These are phyloP conservation scores for Chenopodium formosanum DNA, from an alignment of 148 eudicot species.

Conservation along the genomic window DNA sequence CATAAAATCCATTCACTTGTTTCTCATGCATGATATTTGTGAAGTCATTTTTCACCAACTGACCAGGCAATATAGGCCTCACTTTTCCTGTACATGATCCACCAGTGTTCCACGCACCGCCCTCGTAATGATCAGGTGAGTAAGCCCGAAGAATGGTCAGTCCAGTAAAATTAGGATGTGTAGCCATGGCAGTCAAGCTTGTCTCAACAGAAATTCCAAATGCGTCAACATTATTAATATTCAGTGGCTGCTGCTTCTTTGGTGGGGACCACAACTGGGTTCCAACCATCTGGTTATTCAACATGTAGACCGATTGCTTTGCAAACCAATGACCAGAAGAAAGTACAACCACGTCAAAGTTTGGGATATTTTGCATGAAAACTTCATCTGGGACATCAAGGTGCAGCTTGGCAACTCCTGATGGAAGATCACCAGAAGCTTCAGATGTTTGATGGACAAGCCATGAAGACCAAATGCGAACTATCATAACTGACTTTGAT, in stretches of 20 bases:
- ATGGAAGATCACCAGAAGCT: constrained; percentile 49
- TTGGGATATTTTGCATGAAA: constrained; percentile 56
- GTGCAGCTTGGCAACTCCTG: constrained; percentile 68
- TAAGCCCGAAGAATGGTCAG: constrained; percentile 70
- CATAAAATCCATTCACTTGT: constrained; percentile 62
- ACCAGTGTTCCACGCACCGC: constrained; percentile 95
- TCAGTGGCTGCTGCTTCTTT: constrained; percentile 31
- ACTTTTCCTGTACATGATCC: constrained; percentile 93
- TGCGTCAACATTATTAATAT: constrained; percentile 69
- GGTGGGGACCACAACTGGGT: constrained; percentile 87
- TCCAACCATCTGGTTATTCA: constrained; percentile 83
- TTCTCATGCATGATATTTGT: constrained; percentile 80
- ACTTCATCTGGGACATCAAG: constrained; percentile 77
- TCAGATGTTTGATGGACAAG: constrained; percentile 75
- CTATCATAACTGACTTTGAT: constrained; percentile 75
- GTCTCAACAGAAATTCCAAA: constrained; percentile 85
- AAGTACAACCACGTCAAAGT: constrained; percentile 72
- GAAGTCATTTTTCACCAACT: constrained; percentile 63
- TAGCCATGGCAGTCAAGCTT: constrained; percentile 59
- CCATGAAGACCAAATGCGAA: constrained; percentile 97
- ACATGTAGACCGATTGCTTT: constrained; percentile 68
- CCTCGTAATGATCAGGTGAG: constrained; percentile 95
- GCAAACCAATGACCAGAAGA: constrained; percentile 99
- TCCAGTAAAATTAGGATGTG: constrained; percentile 66
- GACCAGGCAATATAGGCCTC: constrained; percentile 50